These are phyloP conservation scores for Phytopythium oedochilum DNA, from an alignment of 352 stramenopile species.

Conservation along the genomic window DNA sequence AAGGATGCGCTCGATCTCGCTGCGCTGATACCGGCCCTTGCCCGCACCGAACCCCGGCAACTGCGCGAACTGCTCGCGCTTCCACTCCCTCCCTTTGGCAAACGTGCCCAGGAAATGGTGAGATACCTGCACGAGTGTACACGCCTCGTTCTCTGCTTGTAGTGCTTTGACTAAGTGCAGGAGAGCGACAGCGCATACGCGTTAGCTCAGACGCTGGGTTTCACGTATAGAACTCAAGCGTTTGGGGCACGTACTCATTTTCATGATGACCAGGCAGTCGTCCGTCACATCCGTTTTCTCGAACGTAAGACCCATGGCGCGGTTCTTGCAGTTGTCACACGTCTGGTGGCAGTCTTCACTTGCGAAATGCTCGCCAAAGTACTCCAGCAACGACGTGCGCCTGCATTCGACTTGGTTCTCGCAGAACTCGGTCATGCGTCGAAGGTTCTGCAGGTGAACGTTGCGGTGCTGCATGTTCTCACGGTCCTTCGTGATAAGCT, in stretches of 20 bases:
- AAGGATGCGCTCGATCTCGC: conserved; percentile 79
- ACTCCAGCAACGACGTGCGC: conserved; percentile 77
- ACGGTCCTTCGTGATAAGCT: conserved; percentile 75
- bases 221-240: neutral
- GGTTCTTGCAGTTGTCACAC: conserved; percentile 88
- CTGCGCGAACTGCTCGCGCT: conserved; percentile 54
- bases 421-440: conserved; percentile 84
- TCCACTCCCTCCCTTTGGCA: conserved; percentile 68
- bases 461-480: conserved; percentile 79
- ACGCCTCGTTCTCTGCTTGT: conserved; percentile 49
- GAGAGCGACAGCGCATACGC: neutral
- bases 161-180: conserved; percentile 43
- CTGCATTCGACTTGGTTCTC: conserved; percentile 87
- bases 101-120: conserved; percentile 65
- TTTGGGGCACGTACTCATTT: conserved; percentile 42
- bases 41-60: conserved; percentile 60
- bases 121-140: conserved; percentile 70
- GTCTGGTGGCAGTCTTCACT: conserved; percentile 66
- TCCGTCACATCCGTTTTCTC: conserved; percentile 77
- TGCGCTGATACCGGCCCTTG: conserved; percentile 67
- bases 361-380: conserved; percentile 88
- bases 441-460: conserved; percentile 78
- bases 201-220: neutral
- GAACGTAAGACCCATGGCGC: conserved; percentile 48
- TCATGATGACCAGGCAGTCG: conserved; percentile 55